These are phyloP conservation scores for Vitis hybrid DNA, from an alignment of 177 flowering plant genomes.

Conservation along the genomic window DNA sequence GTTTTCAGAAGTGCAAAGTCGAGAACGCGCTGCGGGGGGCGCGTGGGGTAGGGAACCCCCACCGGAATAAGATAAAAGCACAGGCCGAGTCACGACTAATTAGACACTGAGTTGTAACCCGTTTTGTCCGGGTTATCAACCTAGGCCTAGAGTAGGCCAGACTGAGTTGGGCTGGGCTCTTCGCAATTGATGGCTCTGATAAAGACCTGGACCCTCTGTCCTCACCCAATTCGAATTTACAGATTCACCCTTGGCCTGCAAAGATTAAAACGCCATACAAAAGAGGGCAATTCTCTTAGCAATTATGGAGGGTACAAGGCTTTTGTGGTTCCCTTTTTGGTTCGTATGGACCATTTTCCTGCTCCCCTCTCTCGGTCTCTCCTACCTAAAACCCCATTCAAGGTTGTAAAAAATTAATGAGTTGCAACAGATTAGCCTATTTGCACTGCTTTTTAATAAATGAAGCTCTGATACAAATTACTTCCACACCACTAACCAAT, in stretches of 20 bases:
- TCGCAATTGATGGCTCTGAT: constrained; percentile 33
- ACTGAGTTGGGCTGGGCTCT: constrained; percentile 19
- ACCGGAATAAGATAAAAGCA: constrained; percentile 9
- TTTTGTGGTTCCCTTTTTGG: no score
- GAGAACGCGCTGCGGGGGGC: background rate
- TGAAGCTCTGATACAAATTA: no score
- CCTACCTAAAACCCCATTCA: background rate
- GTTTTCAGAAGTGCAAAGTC: no score
- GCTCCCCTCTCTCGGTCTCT: background rate
- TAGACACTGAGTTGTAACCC: constrained; percentile 37
- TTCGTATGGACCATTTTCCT: no score
- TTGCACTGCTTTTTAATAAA: no score
- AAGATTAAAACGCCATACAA: background rate
- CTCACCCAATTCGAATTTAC: background rate
- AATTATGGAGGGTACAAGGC: no score
- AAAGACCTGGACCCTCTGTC: constrained; percentile 20
- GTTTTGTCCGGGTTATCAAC: constrained; percentile 37
- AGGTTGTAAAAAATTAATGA: background rate
- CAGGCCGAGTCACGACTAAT: constrained; percentile 2
- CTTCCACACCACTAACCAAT: no score
- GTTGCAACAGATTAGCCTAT: no score
- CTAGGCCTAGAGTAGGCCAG: constrained; percentile 3
- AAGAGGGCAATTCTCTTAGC: no score
- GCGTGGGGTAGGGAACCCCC: background rate
- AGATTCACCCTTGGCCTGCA: constrained; percentile 4